Evolutionary conservation across 306 rosid genomes (phyloP), one percentile per base, ranked within the genome.

Genomic region (Dalbergia cochinchinensis): DNA sequence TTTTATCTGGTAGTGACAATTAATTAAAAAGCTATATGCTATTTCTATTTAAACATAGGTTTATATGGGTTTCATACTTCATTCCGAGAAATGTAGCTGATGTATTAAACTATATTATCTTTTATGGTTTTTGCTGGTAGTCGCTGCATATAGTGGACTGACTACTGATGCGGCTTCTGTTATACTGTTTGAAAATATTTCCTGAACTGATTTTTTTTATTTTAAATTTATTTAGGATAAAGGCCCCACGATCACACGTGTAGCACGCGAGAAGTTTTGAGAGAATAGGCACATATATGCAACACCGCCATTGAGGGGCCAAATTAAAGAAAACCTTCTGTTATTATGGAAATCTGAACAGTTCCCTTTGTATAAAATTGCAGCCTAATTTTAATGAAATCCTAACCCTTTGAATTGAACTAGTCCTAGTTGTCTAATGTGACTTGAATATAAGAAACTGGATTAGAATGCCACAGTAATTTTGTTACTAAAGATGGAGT

Each of bases 351-450:
- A 54, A 73, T 54, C 51, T 11, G 31, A 42, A 64, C 37, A 63
- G 31, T 54, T 58, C 68, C 68, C 51, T 39, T 64, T 41, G 47
- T 22, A 73, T 41, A 41, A 5, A 26, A 37, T 16, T 47, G 12
- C 54, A 64, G 26, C 31, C 47, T 80, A 19, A 6, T 80, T 51
- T 60, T 53, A 41, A 50, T 55, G 33, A 65, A 42, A 50, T 65
- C 45, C 42, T 18, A 20, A 73, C 69, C 60, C 20, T 65, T 65
- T 9, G 8, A 10, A 55, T 54, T 44, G 42, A 54, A 42, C 44
- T 31, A 65, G 34, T 55, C 20, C 13, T 60, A 59, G 19, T 54
- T 37, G 18, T 55, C 50, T 57, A 62, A 37, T 12, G 60, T 61
- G 61, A 59, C 69, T 34, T 47, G 54, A 37, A 33, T 79, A 4